phyloP scores from a whole-genome alignment of 306 rosid species.

The Cucurbita moschata region DNA sequence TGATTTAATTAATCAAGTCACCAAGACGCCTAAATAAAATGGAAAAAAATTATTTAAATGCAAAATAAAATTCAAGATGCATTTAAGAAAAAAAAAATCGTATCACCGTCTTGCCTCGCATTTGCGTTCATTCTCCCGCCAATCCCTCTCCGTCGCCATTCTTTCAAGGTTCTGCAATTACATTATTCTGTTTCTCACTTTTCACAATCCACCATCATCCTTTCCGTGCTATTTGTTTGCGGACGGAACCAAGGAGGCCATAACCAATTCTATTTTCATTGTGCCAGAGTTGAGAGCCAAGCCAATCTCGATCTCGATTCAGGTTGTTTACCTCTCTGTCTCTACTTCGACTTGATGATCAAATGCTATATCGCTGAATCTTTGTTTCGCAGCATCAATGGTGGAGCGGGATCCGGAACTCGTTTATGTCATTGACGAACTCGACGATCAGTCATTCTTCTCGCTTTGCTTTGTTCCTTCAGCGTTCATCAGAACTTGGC shows the following conservation, averaged over 20 bases:
- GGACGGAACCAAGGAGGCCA: neutral
- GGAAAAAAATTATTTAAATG: no score
- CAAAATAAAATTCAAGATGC: no score
- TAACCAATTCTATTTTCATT: neutral
- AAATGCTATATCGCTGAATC: neutral
- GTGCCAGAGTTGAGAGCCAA: neutral
- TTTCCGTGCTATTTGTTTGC: neutral
- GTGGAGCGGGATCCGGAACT: constrained; percentile 6
- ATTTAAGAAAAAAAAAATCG: neutral
- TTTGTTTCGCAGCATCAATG: constrained; percentile 24
- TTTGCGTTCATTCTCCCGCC: no score
- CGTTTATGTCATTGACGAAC: constrained; percentile 8
- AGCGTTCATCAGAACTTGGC: constrained; percentile 40
- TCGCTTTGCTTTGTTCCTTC: constrained; percentile 54
- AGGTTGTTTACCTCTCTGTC: constrained; percentile 18
- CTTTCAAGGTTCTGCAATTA: neutral
- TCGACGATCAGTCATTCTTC: constrained; percentile 42
- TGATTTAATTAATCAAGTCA: no score
- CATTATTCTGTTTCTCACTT: neutral
- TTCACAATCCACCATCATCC: neutral
- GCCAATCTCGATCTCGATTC: neutral
- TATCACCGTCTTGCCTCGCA: neutral
- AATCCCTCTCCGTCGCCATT: neutral
- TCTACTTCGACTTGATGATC: constrained; percentile 17
- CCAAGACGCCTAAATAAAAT: no score